phyloP scores from a whole-genome alignment of 192 early-diverging fungal genomes.

The Backusella psychrophila region DNA sequence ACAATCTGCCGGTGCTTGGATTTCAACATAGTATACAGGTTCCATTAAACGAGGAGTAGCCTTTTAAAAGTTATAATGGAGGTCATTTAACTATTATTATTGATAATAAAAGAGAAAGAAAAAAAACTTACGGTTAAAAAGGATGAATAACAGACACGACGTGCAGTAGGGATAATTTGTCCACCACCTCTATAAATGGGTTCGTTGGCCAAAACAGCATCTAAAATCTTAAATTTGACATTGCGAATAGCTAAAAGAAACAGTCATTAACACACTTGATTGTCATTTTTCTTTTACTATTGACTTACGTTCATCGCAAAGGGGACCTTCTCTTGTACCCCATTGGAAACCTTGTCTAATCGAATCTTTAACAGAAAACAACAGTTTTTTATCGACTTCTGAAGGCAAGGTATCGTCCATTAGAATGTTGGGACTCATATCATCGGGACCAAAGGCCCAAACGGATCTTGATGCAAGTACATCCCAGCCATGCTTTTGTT shows the following conservation, averaged over 20 bases:
- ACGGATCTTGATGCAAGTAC: conserved; percentile 88
- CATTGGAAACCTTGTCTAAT: conserved; percentile 98
- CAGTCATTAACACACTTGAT: neutral
- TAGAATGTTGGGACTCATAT: conserved; percentile 89
- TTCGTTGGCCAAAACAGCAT: conserved; percentile 78
- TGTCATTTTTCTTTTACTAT: neutral
- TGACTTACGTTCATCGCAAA: conserved; percentile 91
- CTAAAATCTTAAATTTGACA: conserved; percentile 93
- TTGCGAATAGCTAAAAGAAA: conserved; percentile 76
- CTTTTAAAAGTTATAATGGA: conserved; percentile 27
- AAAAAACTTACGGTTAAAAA: conserved; percentile 75
- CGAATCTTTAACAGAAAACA: conserved; percentile 78
- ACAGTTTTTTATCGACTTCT: conserved; percentile 85
- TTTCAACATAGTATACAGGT: conserved; percentile 94
- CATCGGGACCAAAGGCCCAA: conserved; percentile 98
- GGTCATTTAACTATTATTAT: neutral
- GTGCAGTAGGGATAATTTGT: conserved; percentile 94
- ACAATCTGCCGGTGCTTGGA: conserved; percentile 96
- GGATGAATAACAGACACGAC: conserved; percentile 95
- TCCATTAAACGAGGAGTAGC: conserved; percentile 97
- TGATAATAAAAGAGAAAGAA: neutral
- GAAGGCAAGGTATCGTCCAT: conserved; percentile 94
- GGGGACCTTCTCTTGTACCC: conserved; percentile 93
- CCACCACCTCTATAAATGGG: conserved; percentile 93
- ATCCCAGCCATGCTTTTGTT: conserved; percentile 92